Evolutionary conservation across 2,329 filamentous ascomycete species (phyloP).

Genomic region (Aquanectria penicillioides): DNA sequence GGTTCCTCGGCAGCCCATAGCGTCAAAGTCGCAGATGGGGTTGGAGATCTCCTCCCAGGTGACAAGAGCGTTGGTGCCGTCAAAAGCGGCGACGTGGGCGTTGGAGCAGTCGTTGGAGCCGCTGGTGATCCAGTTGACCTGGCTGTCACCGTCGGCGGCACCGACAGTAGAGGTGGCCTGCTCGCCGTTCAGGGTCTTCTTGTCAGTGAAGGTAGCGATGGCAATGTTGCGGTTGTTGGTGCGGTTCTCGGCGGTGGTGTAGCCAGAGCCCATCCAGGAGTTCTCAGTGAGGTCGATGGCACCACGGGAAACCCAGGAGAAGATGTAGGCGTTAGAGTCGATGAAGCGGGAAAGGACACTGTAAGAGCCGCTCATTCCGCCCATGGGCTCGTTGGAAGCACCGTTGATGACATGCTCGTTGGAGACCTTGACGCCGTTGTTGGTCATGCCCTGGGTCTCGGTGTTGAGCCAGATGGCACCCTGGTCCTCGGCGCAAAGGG

Average conservation of each 20-base stretch:
- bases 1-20: constrained; percentile 68
- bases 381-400: constrained; percentile 66
- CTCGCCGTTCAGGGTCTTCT: constrained; percentile 63
- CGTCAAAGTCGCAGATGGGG: constrained; percentile 64
- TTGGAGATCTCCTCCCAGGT: constrained; percentile 70
- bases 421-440: constrained; percentile 65
- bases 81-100: constrained; percentile 66
- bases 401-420: constrained; percentile 72
- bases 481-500: constrained; percentile 70
- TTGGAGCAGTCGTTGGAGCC: constrained; percentile 64
- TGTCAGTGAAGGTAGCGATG: constrained; percentile 65
- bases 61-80: constrained; percentile 61
- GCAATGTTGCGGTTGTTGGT: constrained; percentile 69
- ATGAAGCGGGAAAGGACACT: constrained; percentile 65
- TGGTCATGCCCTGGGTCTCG: constrained; percentile 64
- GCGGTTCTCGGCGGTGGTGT: constrained; percentile 61
- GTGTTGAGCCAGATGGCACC: constrained; percentile 73
- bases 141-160: constrained; percentile 62
- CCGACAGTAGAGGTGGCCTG: constrained; percentile 66
- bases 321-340: constrained; percentile 63
- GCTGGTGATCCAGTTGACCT: constrained; percentile 68
- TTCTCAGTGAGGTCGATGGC: constrained; percentile 64
- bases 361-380: constrained; percentile 72
- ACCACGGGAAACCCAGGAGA: constrained; percentile 70
- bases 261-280: constrained; percentile 66